Evolutionary conservation across 192 early-diverging fungal genomes (phyloP).

Genomic region (Coemansia javaensis): DNA sequence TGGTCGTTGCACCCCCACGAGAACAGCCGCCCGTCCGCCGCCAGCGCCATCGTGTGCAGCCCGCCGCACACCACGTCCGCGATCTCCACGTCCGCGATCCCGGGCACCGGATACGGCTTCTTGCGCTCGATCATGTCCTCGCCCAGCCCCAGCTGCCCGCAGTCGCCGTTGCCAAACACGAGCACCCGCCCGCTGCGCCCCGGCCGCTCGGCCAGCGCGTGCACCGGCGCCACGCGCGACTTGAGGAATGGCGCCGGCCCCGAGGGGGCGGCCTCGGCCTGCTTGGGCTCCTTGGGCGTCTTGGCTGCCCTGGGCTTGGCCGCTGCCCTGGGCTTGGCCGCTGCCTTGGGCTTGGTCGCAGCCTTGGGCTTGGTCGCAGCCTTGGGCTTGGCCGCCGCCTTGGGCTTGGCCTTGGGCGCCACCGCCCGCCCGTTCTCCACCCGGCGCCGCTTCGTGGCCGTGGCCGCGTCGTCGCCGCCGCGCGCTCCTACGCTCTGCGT

Average conservation of each 20-base stretch:
- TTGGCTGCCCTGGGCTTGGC: background rate
- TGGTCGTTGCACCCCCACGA: slow-evolving; percentile 98
- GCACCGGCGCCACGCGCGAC: slow-evolving; percentile 23
- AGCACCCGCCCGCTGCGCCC: slow-evolving; percentile 52
- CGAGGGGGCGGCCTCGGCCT: slow-evolving; percentile 1
- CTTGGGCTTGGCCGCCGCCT: slow-evolving; percentile 1
- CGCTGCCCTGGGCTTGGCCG: background rate
- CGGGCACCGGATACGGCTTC: slow-evolving; percentile 63
- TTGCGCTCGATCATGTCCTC: slow-evolving; percentile 75
- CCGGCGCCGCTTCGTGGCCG: slow-evolving; percentile 33
- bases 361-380: too few relatives aligned
- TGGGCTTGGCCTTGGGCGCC: slow-evolving; percentile 7
- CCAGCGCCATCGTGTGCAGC: slow-evolving; percentile 79
- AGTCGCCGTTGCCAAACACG: slow-evolving; percentile 85
- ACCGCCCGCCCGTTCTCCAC: slow-evolving; percentile 9
- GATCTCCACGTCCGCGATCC: slow-evolving; percentile 67
- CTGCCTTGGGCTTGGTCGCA: background rate
- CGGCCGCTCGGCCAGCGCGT: slow-evolving; percentile 18
- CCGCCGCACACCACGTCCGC: slow-evolving; percentile 81
- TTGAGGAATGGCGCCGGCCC: slow-evolving; percentile 36
- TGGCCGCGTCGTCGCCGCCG: slow-evolving; percentile 16
- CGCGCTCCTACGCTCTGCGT: slow-evolving; percentile 20
- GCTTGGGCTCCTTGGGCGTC: background rate
- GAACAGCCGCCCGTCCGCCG: slow-evolving; percentile 69
- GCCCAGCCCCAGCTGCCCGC: slow-evolving; percentile 88